Base-by-base conservation (phyloP, 192 early-diverging fungal genomes). In the Thoreauomyces humboldtii region DNA sequence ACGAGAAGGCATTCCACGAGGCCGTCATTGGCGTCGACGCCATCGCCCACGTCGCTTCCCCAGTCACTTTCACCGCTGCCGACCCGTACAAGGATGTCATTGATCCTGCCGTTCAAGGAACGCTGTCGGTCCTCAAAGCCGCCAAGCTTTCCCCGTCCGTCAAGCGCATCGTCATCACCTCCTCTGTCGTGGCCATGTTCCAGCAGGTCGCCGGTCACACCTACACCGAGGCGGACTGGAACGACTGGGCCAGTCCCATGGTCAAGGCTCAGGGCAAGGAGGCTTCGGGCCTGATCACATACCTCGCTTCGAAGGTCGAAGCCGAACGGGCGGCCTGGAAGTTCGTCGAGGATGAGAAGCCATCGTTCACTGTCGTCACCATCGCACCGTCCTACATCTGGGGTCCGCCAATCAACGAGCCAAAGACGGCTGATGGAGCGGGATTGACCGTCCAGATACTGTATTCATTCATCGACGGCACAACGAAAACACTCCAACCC, bases 61-160 rank as follows among this genome's bases (percentile, higher is more conserved):
- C 80, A 0, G 47, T 72, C 41, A 22, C 22, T 7, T 62, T 67
- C 41, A 44, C 22, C 31, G 62, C 47, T 35, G 33, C 25, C 12
- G 64, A 79, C 51, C 58, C 72, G 4, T 51, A 60, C 15, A 59
- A 45, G 21, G 73, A 78, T 36, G 17, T 71, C 31, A 69, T 81
- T 27, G 59, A 75, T 21, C 80, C 80, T 7, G 80, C 80, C 7
- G 65, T 81, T 4, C 17, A 72, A 4, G 80, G 80, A 19, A 81
- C 80, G 5, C 27, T 75, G 7, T 74, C 60, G 24, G 32, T 81
- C 31, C 66, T 81, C 21, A 28, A 69, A 15, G 47, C 77, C 17
- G 73, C 72, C 0, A 41, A 61, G 27, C 51, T 25, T 22, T 29
- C 64, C 46, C 62, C 52, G 9, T 42, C 37, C 14, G 69, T 81